Base-by-base conservation (phyloP, 2,329 filamentous ascomycete genomes). In the Hypoxylon sp. region DNA sequence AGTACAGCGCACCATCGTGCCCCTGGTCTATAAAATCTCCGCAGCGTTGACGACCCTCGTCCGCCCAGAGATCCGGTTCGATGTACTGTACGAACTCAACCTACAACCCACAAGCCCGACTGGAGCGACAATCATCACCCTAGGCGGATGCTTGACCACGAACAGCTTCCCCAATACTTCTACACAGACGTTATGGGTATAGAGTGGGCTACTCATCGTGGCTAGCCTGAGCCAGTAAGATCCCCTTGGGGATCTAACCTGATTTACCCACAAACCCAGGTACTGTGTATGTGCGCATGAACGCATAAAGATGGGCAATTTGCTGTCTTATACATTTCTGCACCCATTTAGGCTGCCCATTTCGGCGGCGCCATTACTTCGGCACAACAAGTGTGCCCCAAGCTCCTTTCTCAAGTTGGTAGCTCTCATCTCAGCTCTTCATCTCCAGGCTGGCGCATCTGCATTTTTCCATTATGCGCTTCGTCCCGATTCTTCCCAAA, bases 261-360 rank as follows among this genome's bases (percentile, higher is more conserved):
- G 70, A 72, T 71, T 64, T 58, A 46, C 64, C 38, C 22, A 49
- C 28, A 52, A 61, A 63, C 28, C 53, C 28, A 67, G 49, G 48
- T 57, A 54, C 49, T 26, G 65, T 50, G 49, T 57, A 51, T 46
- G 33, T 50, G 53, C 68, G 72, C 72, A 74, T 74, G 71, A 67
- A 71, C 69, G 72, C 72, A 74, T 74, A 69, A 71, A 69, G 51
- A 61, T 70, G 64, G 70, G 52, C 62, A 74, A 74, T 74, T 73
- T 74, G 44, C 67, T 62, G 58, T 68, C 54, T 70, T 66, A n/a
- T 68, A 68, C 48, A 44, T 55, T 40, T 67, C 65, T 61, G 66
- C 60, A 51, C 65, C 48, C 32, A 63, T 48, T 63, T 42, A 67
- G 53, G 54, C 48, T 38, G 30, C 42, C 45, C 38, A 70, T 66